A percentile compares a stretch with the other conserved stretches of the same genome.
phyloP scores from a whole-genome alignment of 1,284 basidiomycete species.

The Rhodotorula sp. region DNA sequence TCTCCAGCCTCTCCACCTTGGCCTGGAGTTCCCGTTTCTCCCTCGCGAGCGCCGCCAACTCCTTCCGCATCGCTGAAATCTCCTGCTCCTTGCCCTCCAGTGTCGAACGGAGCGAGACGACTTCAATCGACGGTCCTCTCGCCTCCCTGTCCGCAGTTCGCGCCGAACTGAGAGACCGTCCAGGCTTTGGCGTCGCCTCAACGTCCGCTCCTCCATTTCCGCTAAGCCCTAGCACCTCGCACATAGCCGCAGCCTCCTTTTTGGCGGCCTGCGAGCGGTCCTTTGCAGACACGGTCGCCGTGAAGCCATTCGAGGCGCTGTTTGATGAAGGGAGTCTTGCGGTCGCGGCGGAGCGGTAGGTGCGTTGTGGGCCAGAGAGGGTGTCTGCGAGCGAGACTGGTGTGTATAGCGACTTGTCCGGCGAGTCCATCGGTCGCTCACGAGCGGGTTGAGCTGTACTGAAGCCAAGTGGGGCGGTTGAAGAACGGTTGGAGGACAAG shows the following conservation, averaged over 20 bases:
- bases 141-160: background rate
- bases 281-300: background rate
- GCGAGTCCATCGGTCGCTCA: constrained; percentile 14
- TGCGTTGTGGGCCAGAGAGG: constrained; percentile 11
- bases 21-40: constrained; percentile 20
- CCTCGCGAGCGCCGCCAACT: background rate
- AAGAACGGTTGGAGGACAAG: too few species aligned
- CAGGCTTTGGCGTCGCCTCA: constrained; percentile 12
- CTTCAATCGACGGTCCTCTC: background rate
- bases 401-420: constrained; percentile 17
- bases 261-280: constrained; percentile 13
- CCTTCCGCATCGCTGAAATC: constrained; percentile 8
- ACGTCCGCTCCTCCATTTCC: background rate
- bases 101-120: background rate
- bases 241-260: constrained; percentile 17
- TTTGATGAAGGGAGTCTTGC: background rate
- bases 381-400: constrained; percentile 30
- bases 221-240: constrained; percentile 3
- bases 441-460: too few species aligned
- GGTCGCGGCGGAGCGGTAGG: constrained; percentile 12
- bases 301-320: background rate
- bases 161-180: constrained; percentile 1
- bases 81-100: constrained; percentile 21
- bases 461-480: too few species aligned
- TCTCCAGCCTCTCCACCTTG: constrained; percentile 3